Conservation (phyloP, 306 rosid genomes). For the Cucurbita maxima region DNA sequence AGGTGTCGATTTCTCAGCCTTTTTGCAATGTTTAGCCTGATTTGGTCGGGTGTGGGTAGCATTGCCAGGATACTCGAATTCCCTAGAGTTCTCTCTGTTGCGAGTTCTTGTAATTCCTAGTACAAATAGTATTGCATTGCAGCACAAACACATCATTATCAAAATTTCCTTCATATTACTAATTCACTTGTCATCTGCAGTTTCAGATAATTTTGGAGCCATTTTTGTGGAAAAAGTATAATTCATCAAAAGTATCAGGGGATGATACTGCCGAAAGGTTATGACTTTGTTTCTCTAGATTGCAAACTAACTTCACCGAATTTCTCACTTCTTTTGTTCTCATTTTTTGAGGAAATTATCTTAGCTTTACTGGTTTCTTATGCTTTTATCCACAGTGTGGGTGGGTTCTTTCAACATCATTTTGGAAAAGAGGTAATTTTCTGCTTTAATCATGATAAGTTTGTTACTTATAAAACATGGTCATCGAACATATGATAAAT, state of each 20-base stretch:
- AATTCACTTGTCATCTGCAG: slow-evolving; percentile 42
- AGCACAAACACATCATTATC: not conserved
- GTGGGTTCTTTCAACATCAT: slow-evolving; percentile 81
- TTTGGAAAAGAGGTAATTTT: slow-evolving; percentile 78
- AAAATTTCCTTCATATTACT: not conserved
- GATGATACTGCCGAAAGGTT: slow-evolving; percentile 57
- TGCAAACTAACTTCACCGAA: slow-evolving; percentile 5
- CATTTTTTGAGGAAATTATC: slow-evolving; percentile 7
- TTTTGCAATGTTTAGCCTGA: not conserved
- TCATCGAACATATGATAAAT: too few relatives aligned
- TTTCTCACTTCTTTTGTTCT: slow-evolving; percentile 4
- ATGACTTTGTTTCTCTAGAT: slow-evolving; percentile 3
- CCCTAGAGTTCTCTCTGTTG: not conserved
- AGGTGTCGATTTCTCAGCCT: not conserved
- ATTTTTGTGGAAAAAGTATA: slow-evolving; percentile 54
- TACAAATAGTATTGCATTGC: not conserved
- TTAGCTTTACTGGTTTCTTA: not conserved
- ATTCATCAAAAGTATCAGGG: slow-evolving; percentile 28
- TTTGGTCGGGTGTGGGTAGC: not conserved
- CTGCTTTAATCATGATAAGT: not conserved
- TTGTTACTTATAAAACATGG: too few relatives aligned
- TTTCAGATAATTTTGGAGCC: slow-evolving; percentile 70
- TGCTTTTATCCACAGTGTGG: slow-evolving; percentile 42
- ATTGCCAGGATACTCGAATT: not conserved
- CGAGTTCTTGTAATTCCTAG: not conserved